Percentiles rank a stretch among this genome's conserved stretches.
These are phyloP conservation scores for Leccinum pellstonianum DNA, from an alignment of 768 basidiomycete genomes.

Conservation along the genomic window DNA sequence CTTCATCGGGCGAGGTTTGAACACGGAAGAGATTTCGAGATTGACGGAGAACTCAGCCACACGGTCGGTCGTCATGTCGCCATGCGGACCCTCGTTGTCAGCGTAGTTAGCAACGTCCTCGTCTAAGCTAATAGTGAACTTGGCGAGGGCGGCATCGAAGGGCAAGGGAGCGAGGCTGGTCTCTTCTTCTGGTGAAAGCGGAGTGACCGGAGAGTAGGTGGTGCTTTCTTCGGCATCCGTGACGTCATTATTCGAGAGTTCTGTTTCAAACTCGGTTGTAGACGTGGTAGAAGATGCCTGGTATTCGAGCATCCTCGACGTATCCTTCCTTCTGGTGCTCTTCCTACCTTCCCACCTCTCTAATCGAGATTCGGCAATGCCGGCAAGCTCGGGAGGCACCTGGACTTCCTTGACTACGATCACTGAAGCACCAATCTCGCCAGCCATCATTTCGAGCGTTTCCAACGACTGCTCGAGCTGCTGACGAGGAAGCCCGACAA, in stretches of 20 bases:
- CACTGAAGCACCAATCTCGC: constrained; percentile 89
- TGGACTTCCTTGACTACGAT: constrained; percentile 89
- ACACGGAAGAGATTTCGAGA: constrained; percentile 69
- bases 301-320: constrained; percentile 18
- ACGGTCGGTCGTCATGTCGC: not conserved
- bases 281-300: constrained; percentile 36
- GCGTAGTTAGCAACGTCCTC: constrained; percentile 35
- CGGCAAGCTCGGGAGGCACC: constrained; percentile 54
- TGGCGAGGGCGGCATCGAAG: constrained; percentile 29
- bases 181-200: constrained; percentile 7
- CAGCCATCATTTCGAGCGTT: constrained; percentile 92
- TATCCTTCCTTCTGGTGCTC: constrained; percentile 36
- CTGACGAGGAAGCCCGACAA: constrained; percentile 70
- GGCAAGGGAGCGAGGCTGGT: constrained; percentile 14
- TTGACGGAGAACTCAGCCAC: constrained; percentile 41
- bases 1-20: constrained; percentile 69
- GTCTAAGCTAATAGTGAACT: constrained; percentile 51
- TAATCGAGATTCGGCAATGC: constrained; percentile 32
- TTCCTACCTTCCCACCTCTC: constrained; percentile 39
- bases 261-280: constrained; percentile 41
- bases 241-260: constrained; percentile 36
- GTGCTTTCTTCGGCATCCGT: constrained; percentile 38
- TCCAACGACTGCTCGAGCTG: constrained; percentile 82
- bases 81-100: constrained; percentile 24
- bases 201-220: constrained; percentile 5